Percentiles rank a stretch among this genome's conserved stretches.
Conservation (phyloP, 2,329 filamentous ascomycete species). For the Cladophialophora exuberans region DNA sequence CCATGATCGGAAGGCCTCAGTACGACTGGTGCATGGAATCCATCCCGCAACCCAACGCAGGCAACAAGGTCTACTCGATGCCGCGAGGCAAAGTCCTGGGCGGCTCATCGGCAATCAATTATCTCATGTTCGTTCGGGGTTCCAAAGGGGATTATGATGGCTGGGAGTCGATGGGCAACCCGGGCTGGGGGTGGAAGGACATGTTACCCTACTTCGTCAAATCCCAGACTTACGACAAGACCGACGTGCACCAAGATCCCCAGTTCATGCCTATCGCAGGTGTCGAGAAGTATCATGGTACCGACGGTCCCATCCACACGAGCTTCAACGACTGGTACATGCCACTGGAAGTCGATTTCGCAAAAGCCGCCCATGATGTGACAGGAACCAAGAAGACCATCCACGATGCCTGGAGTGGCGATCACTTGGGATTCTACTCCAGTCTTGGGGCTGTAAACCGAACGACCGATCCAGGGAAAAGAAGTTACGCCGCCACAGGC, state of each 20-base stretch:
- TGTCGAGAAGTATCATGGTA: slow-evolving; percentile 30
- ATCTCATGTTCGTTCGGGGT: slow-evolving; percentile 36
- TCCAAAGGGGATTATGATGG: slow-evolving; percentile 40
- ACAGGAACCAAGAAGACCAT: slow-evolving; percentile 35
- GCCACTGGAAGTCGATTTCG: slow-evolving; percentile 43
- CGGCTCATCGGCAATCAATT: slow-evolving; percentile 39
- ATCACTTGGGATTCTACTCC: slow-evolving; percentile 30
- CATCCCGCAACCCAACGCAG: slow-evolving; percentile 27
- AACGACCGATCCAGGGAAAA: slow-evolving; percentile 27
- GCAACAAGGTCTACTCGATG: slow-evolving; percentile 30
- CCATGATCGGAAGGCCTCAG: slow-evolving; percentile 24
- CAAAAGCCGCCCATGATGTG: slow-evolving; percentile 39
- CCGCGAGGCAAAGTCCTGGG: slow-evolving; percentile 39
- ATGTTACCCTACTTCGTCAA: slow-evolving; percentile 33
- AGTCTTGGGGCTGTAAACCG: slow-evolving; percentile 28
- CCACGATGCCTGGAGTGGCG: slow-evolving; percentile 27
- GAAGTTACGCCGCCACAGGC: slow-evolving; percentile 47
- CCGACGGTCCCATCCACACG: slow-evolving; percentile 35
- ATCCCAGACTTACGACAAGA: slow-evolving; percentile 37
- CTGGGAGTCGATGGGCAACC: slow-evolving; percentile 43
- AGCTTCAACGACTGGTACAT: slow-evolving; percentile 40
- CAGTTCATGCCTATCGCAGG: slow-evolving; percentile 36
- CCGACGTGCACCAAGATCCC: slow-evolving; percentile 30
- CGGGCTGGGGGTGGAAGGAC: slow-evolving; percentile 41
- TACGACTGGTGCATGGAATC: slow-evolving; percentile 32